These are phyloP conservation scores for Calonectria pseudoreteaudii DNA, from an alignment of 2,329 filamentous ascomycete genomes.

Conservation along the genomic window DNA sequence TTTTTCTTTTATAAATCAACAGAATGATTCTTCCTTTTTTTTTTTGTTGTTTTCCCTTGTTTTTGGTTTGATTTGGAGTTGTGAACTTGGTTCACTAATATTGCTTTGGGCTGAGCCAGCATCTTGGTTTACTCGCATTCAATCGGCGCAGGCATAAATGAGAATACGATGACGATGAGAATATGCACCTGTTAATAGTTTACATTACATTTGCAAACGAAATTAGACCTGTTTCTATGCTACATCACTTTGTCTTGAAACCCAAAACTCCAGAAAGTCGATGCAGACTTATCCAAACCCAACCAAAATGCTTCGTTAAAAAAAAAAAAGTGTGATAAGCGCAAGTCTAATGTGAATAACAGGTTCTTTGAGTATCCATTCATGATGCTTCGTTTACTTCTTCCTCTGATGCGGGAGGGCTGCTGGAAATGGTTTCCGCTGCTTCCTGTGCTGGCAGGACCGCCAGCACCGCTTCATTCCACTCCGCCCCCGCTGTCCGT, in stretches of 20 bases:
- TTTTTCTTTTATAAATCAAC: not conserved
- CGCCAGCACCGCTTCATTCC: constrained; percentile 47
- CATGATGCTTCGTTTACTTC: constrained; percentile 16
- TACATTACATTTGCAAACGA: constrained; percentile 10
- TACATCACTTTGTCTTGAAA: constrained; percentile 16
- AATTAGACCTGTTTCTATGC: constrained; percentile 12
- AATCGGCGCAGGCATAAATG: not conserved
- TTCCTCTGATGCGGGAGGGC: constrained; percentile 30
- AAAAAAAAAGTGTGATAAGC: not conserved
- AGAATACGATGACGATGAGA: not conserved
- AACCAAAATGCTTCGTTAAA: constrained; percentile 22
- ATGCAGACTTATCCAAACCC: constrained; percentile 7
- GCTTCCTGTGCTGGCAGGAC: constrained; percentile 29
- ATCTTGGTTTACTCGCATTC: not conserved
- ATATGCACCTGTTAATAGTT: constrained; percentile 20
- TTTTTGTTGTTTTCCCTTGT: not conserved
- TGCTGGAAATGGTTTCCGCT: constrained; percentile 26
- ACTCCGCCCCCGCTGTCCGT: constrained; percentile 67
- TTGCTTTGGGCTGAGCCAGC: no score
- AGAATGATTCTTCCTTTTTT: not conserved
- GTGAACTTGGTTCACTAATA: constrained; percentile 10
- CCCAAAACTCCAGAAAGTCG: constrained; percentile 26
- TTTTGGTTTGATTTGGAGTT: no score
- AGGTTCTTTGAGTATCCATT: not conserved
- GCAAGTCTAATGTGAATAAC: constrained; percentile 13